These are phyloP conservation scores for Pseudognaphalium luteoalbum DNA, from an alignment of 129 eudicot genomes.

Conservation along the genomic window DNA sequence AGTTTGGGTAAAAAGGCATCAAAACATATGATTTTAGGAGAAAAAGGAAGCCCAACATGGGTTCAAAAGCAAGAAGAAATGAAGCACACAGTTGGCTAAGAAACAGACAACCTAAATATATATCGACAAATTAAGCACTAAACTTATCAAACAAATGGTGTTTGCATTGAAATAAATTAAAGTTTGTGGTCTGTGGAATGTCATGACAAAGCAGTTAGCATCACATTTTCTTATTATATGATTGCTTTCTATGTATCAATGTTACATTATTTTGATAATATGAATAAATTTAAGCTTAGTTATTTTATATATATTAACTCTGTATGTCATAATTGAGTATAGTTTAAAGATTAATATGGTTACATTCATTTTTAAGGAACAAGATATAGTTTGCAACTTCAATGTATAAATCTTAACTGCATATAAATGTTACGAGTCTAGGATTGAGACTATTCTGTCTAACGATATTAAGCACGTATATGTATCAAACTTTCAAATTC, in stretches of 20 bases:
- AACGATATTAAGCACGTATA: no score
- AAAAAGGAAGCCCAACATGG: slow-evolving; percentile 33
- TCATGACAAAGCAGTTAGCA: background rate
- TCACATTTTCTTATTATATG: background rate
- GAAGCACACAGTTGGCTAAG: slow-evolving; percentile 27
- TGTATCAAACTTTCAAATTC: no score
- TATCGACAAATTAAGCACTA: slow-evolving; percentile 42
- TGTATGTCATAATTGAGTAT: no score
- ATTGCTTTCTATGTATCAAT: background rate
- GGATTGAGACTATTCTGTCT: no score
- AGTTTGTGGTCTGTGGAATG: background rate
- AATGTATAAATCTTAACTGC: no score
- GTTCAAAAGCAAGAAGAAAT: slow-evolving; percentile 38
- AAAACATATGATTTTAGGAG: slow-evolving; percentile 27
- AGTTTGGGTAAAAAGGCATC: slow-evolving; percentile 34
- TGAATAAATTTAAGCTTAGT: background rate
- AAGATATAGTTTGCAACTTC: background rate
- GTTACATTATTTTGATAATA: background rate
- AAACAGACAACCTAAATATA: slow-evolving; percentile 34
- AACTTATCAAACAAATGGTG: slow-evolving; percentile 25
- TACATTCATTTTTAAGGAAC: background rate
- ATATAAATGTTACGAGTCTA: no score
- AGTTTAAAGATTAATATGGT: no score
- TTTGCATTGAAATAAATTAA: slow-evolving; percentile 12
- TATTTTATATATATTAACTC: no score